Evolutionary conservation across 345 rosid genomes (phyloP).

Genomic region (Eucalyptus guilfoylei): DNA sequence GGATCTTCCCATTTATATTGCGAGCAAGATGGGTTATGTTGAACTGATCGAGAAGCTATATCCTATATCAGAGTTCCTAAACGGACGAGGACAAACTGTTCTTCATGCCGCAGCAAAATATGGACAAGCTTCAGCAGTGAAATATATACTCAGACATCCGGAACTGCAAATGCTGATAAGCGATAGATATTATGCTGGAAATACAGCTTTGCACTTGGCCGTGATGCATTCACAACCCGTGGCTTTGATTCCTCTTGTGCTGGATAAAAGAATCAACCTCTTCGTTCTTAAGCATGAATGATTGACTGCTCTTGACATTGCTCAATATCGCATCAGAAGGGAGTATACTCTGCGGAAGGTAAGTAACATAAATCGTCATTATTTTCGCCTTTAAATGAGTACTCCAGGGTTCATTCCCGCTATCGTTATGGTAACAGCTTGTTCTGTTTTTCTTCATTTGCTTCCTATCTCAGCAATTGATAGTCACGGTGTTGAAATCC

Average conservation of each 20-base stretch:
- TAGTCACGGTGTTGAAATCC: neutral
- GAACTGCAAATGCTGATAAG: neutral
- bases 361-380: no score
- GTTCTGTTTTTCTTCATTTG: neutral
- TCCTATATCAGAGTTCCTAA: fast-evolving
- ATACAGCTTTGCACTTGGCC: neutral
- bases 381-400: neutral
- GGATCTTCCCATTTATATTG: neutral
- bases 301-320: neutral
- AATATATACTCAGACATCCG: neutral
- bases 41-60: neutral
- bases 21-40: neutral
- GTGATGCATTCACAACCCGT: neutral
- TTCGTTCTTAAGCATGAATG: neutral
- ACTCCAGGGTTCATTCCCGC: neutral
- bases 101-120: neutral
- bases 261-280: neutral
- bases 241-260: neutral
- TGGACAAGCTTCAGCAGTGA: neutral
- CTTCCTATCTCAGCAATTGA: neutral
- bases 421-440: neutral
- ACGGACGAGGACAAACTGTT: neutral
- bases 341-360: neutral
- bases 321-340: neutral
- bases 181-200: neutral